Evolutionary conservation across 1,284 basidiomycete species (phyloP).

Genomic region (Irpex sp.): DNA sequence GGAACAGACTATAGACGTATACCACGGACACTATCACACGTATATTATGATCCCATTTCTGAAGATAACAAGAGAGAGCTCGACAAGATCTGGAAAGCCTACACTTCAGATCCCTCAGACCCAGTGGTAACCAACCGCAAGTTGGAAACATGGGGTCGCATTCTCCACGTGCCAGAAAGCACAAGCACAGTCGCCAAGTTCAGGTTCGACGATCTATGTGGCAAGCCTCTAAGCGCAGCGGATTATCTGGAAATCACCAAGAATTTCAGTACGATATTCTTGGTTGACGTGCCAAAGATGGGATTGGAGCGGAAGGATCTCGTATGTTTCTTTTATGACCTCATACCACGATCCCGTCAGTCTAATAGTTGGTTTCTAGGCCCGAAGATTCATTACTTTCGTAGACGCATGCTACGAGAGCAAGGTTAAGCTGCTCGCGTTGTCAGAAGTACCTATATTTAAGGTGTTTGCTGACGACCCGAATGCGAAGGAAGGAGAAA

Average conservation of each 20-base stretch:
- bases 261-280: conserved; percentile 85
- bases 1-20: conserved; percentile 87
- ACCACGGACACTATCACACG: conserved; percentile 85
- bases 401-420: conserved; percentile 96
- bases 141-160: conserved; percentile 87
- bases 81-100: conserved; percentile 77
- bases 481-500: conserved; percentile 32
- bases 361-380: conserved; percentile 39
- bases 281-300: conserved; percentile 88
- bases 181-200: conserved; percentile 83
- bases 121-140: conserved; percentile 63
- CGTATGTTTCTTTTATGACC: conserved; percentile 34
- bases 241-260: conserved; percentile 96
- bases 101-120: conserved; percentile 52
- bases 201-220: conserved; percentile 86
- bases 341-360: not conserved
- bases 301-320: conserved; percentile 85
- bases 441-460: conserved; percentile 87
- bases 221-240: conserved; percentile 85
- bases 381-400: conserved; percentile 95
- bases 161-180: conserved; percentile 76
- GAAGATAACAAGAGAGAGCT: conserved; percentile 67
- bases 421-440: conserved; percentile 86
- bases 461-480: conserved; percentile 81
- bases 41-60: conserved; percentile 84